These are phyloP conservation scores for Linaria vulgaris DNA, from an alignment of 257 asterid genomes.

Conservation along the genomic window DNA sequence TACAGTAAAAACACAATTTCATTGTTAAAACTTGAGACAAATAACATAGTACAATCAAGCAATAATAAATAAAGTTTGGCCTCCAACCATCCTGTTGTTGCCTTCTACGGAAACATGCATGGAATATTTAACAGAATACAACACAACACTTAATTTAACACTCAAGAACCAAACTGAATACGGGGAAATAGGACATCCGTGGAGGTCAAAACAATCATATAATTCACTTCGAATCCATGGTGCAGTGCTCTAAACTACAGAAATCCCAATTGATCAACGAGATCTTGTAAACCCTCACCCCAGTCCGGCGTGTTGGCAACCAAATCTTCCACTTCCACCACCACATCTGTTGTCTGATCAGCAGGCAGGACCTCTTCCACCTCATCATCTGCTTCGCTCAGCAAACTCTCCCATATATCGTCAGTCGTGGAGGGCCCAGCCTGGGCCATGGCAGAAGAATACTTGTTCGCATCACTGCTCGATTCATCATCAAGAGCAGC, in stretches of 20 bases:
- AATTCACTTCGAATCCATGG: neutral
- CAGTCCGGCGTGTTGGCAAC: constrained; percentile 50
- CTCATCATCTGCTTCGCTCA: constrained; percentile 38
- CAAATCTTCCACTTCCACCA: constrained; percentile 66
- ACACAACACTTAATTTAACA: neutral
- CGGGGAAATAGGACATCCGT: neutral
- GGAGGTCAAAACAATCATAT: constrained; percentile 19
- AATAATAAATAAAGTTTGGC: neutral
- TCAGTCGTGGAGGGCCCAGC: constrained; percentile 29
- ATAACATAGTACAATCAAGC: neutral
- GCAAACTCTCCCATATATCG: constrained; percentile 58
- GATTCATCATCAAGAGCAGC: constrained; percentile 48
- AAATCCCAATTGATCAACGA: constrained; percentile 44
- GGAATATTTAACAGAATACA: neutral
- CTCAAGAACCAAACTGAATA: neutral
- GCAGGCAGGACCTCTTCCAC: constrained; percentile 36
- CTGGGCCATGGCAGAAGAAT: constrained; percentile 22
- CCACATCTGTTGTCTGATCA: constrained; percentile 40
- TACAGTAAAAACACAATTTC: neutral
- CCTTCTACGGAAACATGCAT: neutral
- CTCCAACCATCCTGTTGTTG: constrained; percentile 19
- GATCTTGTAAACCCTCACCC: constrained; percentile 63
- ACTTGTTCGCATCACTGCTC: constrained; percentile 33
- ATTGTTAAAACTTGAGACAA: neutral
- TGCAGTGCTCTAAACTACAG: constrained; percentile 20